Evolutionary conservation across 768 basidiomycete species (phyloP), one percentile per base, ranked within the genome.

Genomic region (Cystobasidium tubakii): DNA sequence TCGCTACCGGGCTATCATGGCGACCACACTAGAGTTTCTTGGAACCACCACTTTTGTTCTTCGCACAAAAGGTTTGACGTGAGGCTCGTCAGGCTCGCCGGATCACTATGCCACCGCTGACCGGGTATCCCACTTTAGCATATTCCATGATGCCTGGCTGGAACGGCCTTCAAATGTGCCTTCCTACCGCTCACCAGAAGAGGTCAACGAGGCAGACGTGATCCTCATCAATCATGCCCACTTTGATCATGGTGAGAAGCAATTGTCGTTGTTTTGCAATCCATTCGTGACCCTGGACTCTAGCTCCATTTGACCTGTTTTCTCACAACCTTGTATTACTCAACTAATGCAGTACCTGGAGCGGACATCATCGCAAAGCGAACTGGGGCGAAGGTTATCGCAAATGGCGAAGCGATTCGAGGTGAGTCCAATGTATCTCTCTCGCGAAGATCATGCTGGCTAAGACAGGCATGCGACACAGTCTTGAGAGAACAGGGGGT

Each of bases 361-460:
- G 63, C 63, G 4, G 63, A 65, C 44, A 65, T 65, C 21, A 65
- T 65, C 63, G 63, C 63, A 25, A 65, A 65, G 44, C 23, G 27
- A 15, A 65, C 63, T 3, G 63, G 63, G 9, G 63, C 63, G 2
- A 65, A 65, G n/a, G 44, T 65, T 17, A 65, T 34, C 15, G 39
- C 63, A 23, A 62, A 62, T 39, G 60, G 60, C 31, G 60, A 62
- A 62, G 60, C 60, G 15, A 50, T 50, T 21, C 46, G 46, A 50
- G 46, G 46, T 50, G 3, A 4, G 46, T 50, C 46, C 46, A 4
- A 3, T 7, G 17, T 42, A 42, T 17, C 7, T 42, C 9, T 7
- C 9, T 7, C 42, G 42, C 42, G 9, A 42, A 42, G 9, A 42
- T 7, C 42, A 7, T 7, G 42, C 42, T 12, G 46, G 46, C 46